Evolutionary conservation across 306 rosid species (phyloP), one percentile per base, ranked within the genome.

Genomic region (Geum urbanum): DNA sequence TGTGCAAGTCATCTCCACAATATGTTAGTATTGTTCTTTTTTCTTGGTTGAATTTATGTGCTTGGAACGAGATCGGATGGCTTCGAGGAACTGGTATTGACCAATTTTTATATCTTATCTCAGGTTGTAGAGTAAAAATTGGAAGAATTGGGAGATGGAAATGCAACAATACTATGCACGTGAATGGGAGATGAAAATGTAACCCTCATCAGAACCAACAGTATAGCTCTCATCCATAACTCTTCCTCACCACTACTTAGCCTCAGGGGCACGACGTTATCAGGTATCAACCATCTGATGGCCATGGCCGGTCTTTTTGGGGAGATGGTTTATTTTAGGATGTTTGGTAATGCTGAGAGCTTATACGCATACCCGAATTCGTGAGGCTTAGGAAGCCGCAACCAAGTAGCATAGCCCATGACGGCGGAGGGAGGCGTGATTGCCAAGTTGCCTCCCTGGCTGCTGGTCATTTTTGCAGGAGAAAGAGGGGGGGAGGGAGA

Each of bases 191-290:
- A 58, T 13, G 0, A 85, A 78, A 58, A 79, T 89, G 88, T 0
- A 90, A 87, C 65, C 95, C 99, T 67, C 86, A 88, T 71, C 96
- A 82, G 57, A 74, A 67, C 78, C 91, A 79, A 57, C 76, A 84
- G 18, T 74, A 82, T 50, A 74, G 68, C 68, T 65, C 87, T 66
- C 71, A 76, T 66, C 48, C 50, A 50, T 66, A 78, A 81, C 71
- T 76, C 77, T 37, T 48, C 89, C n/a, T 59, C 90, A 19, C 80
- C 76, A 16, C 62, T 83, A 85, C 82, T 74, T 58, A 75, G 73
- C 80, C 76, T 78, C 15, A 77, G 84, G 60, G 80, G 83, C 16
- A 69, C 84, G 16, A 39, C 79, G 13, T 72, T 77, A 22, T 79
- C 84, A 1, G 86, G 88, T 44, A 73, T 83, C 59, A 80, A 76